Base-by-base conservation (phyloP, 352 stramenopile genomes). In the Phytopythium montanum region DNA sequence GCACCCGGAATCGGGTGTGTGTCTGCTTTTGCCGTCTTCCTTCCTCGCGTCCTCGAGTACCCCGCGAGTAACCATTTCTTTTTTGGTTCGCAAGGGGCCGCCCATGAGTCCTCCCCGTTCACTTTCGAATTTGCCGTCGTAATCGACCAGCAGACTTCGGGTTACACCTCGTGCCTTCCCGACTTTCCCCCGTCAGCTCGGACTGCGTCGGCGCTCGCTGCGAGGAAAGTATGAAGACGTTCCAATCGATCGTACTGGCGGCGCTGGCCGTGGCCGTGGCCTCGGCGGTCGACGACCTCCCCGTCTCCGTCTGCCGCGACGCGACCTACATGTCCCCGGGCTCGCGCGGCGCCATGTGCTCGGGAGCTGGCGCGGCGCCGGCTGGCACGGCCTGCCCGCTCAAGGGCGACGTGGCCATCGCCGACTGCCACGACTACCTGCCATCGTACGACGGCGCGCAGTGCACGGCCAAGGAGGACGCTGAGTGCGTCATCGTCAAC, bases 261-360 rank as follows among this genome's bases (percentile, higher is more conserved):
- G 34, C 34, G 34, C 34, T 39, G 3, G 34, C 34, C 34, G 34
- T 39, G 34, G 12, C 34, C 2, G 34, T 13, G 34, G 34, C 34
- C 34, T 5, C 18, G 10, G 34, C 34, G 34, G 10, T 39, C 34
- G 34, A 39, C 10, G 34, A 39, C 34, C 34, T 39, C n/a, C 52
- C 50, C 25, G 68, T 75, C 21, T 72, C 64, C 48, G 71, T 83
- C 21, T 83, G 74, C 58, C 66, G 61, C 10, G 74, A 83, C 48
- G 74, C 74, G 18, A 83, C 74, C 16, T 83, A 76, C 50, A 50
- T 54, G 25, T 28, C 79, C 2, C 46, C 70, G 9, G 54, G 54
- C 19, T 62, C 44, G 26, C 68, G 68, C 39, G 74, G 71, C 18
- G 50, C 42, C 8, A 52, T 75, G n/a, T 83, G 74, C 48, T 65